Evolutionary conservation across 352 stramenopile genomes (phyloP), one percentile per base, ranked within the genome.

Genomic region (Plasmopara muralis): DNA sequence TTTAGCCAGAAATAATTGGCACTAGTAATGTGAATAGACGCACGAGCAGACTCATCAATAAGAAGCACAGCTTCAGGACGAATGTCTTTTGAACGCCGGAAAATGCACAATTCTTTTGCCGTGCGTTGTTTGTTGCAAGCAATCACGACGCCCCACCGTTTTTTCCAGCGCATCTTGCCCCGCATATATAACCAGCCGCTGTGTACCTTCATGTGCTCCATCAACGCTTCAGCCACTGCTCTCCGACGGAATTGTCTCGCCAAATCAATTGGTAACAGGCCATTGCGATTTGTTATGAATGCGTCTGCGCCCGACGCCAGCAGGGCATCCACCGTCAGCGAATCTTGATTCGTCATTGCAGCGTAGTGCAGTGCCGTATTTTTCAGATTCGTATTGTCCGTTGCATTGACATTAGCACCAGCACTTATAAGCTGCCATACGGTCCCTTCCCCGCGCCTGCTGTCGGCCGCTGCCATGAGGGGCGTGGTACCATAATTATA

Each of bases 361-460:
- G 80, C 80, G 28, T 80, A 81, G 50, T 90, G 80, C 42, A 90
- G 62, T 28, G 75, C 75, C 31, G 80, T 89, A 57, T 77, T 77
- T 44, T 57, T 68, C 46, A 79, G 57, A 2, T 68, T 58, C 20
- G 64, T 69, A 28, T 43, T 43, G 54, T 82, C 70, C 20, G 64
- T 54, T 5, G 68, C 34, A 43, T 83, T 62, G 47, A 77, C 51
- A 13, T 86, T 60, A 10, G 77, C 80, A 29, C 80, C 80, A 42
- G 49, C 41, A 9, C 55, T 60, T 18, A 81, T 72, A 38, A 86
- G 66, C 31, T 87, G 53, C 0, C 48, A 34, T 2, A 69, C 47
- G 12, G 52, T 45, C 5, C 50, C 28, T 20, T 65, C 60, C 18
- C 60, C 60, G 13, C 33, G 31, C 28, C 44, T 64, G 53, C 57